phyloP scores from a whole-genome alignment of 2,329 filamentous ascomycete species.

The Alternaria atra region DNA sequence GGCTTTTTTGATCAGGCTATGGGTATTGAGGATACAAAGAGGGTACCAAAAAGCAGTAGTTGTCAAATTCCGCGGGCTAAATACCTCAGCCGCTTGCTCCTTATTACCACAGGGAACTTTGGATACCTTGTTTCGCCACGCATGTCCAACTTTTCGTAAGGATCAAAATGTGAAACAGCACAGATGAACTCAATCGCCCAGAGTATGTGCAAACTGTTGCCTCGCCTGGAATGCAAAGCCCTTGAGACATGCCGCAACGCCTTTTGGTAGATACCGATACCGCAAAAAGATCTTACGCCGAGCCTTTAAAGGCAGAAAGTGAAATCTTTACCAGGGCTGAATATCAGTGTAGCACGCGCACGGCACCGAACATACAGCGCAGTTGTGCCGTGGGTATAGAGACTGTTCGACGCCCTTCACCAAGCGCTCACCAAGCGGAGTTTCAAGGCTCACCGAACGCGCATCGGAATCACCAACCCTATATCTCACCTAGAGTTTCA shows the following conservation, averaged over 20 bases:
- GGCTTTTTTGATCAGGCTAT: not conserved
- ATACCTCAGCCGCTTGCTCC: not conserved
- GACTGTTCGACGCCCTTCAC: too few species aligned
- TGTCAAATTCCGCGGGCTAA: too few species aligned
- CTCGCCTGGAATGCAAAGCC: not conserved
- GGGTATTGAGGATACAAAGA: not conserved
- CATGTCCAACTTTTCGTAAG: not conserved
- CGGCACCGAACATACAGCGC: not conserved
- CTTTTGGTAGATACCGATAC: accelerated
- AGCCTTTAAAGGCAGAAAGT: not conserved
- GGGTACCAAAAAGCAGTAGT: not conserved
- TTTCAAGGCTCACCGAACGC: not conserved
- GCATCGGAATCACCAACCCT: not conserved
- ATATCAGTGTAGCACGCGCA: not conserved
- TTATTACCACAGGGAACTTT: not conserved
- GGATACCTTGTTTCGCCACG: too few species aligned
- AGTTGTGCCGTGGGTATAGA: not conserved
- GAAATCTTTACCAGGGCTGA: accelerated
- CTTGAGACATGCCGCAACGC: not conserved
- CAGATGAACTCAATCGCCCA: not conserved
- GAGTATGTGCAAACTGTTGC: not conserved
- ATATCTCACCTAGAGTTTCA: not conserved
- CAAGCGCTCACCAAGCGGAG: not conserved
- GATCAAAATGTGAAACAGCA: not conserved
- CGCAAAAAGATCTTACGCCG: not conserved